phyloP scores from a whole-genome alignment of 345 rosid species.

The Cochlearia excelsa region DNA sequence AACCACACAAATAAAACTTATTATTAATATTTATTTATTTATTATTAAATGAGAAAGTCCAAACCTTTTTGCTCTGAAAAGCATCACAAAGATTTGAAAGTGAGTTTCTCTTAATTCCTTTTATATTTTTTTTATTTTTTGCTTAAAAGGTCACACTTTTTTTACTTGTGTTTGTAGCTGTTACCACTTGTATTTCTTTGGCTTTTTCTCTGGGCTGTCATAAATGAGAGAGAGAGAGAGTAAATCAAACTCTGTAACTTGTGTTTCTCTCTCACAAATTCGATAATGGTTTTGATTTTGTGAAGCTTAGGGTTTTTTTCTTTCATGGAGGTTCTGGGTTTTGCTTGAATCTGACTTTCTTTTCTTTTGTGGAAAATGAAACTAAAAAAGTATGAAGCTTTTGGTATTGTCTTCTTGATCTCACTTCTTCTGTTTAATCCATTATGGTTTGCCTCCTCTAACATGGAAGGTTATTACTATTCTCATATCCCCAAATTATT shows the following conservation, averaged over 20 bases:
- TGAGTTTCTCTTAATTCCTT: not conserved
- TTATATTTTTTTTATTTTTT: conserved; percentile 4
- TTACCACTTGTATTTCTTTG: conserved; percentile 24
- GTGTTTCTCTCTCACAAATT: conserved; percentile 18
- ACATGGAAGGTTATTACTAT: conserved; percentile 74
- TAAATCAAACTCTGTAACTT: conserved; percentile 35
- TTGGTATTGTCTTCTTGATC: conserved; percentile 51
- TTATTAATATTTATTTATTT: not conserved
- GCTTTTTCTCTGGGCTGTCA: conserved; percentile 29
- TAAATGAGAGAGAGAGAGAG: conserved; percentile 17
- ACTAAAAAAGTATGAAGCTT: conserved; percentile 38
- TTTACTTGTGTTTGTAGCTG: conserved; percentile 27
- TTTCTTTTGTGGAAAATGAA: conserved; percentile 36
- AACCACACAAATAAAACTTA: conserved; percentile 27
- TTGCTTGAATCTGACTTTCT: conserved; percentile 60
- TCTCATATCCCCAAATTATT: conserved; percentile 12
- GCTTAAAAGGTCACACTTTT: conserved; percentile 26
- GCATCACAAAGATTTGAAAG: conserved; percentile 25
- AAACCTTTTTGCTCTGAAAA: conserved; percentile 34
- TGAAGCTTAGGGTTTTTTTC: conserved; percentile 33
- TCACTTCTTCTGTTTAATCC: conserved; percentile 44
- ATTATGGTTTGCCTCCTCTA: conserved; percentile 54
- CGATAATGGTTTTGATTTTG: conserved; percentile 38
- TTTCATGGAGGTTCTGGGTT: conserved; percentile 53
- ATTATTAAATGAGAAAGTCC: conserved; percentile 19